These are phyloP conservation scores for Cryptosporidium ubiquitum DNA, from an alignment of 169 alveolate species.

Conservation along the genomic window DNA sequence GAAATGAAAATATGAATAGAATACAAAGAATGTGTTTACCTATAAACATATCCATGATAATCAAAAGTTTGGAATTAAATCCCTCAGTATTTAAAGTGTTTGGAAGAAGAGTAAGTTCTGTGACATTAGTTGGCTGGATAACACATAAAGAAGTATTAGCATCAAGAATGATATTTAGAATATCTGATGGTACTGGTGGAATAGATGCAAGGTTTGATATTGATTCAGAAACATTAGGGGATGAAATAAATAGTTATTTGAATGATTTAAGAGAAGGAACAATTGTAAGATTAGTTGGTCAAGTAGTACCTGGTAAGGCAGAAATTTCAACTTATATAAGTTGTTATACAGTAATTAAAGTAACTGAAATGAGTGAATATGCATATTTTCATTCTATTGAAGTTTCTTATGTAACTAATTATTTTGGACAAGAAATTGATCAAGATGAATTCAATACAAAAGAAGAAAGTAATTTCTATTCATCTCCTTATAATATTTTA, in stretches of 20 bases:
- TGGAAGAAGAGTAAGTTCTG: slow-evolving; percentile 61
- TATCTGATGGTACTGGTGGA: slow-evolving; percentile 73
- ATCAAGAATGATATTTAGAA: slow-evolving; percentile 70
- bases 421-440: background rate
- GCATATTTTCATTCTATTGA: slow-evolving; percentile 69
- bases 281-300: slow-evolving; percentile 58
- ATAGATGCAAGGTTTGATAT: slow-evolving; percentile 68
- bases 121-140: slow-evolving; percentile 64
- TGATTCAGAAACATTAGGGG: slow-evolving; percentile 67
- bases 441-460: background rate
- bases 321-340: slow-evolving; percentile 63
- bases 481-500: background rate
- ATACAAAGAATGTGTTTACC: slow-evolving; percentile 69
- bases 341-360: slow-evolving; percentile 48
- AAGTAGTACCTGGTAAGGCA: slow-evolving; percentile 66
- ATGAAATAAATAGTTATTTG: slow-evolving; percentile 25
- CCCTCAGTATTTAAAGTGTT: slow-evolving; percentile 40
- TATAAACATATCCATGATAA: slow-evolving; percentile 31
- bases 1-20: slow-evolving; percentile 18
- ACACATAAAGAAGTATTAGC: slow-evolving; percentile 31
- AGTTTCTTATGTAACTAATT: slow-evolving; percentile 1
- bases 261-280: slow-evolving; percentile 59
- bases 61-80: slow-evolving; percentile 12
- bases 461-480: background rate
- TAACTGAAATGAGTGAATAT: slow-evolving; percentile 17